Conservation (phyloP, 768 basidiomycete genomes). For the Phaeotremella fagi region DNA sequence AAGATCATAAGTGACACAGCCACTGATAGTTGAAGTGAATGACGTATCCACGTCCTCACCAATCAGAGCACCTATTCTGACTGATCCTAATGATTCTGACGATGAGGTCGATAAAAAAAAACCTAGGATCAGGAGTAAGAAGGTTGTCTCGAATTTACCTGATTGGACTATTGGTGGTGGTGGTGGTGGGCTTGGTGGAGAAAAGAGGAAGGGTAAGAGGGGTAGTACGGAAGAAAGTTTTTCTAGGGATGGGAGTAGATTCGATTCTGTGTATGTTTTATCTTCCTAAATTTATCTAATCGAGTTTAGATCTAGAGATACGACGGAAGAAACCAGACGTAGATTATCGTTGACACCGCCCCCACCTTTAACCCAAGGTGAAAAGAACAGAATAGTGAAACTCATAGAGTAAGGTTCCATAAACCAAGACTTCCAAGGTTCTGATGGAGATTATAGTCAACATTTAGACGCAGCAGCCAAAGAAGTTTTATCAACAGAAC, state of each 20-base stretch:
- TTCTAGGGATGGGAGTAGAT: conserved; percentile 1
- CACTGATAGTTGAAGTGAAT: too few relatives aligned
- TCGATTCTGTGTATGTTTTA: conserved; percentile 12
- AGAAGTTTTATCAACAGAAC: neutral
- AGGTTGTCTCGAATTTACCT: conserved; percentile 5
- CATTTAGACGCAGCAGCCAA: neutral
- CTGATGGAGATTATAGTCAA: neutral
- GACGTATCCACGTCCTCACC: too few relatives aligned
- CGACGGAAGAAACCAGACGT: neutral
- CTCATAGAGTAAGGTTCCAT: too few relatives aligned
- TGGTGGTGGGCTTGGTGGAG: conserved; percentile 1
- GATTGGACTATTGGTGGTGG: conserved; percentile 17
- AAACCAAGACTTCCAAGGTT: too few relatives aligned
- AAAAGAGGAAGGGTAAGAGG: conserved; percentile 3
- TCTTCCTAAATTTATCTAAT: neutral
- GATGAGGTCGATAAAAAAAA: conserved; percentile 15
- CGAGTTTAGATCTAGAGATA: neutral
- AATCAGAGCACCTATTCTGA: too few relatives aligned
- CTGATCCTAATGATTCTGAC: conserved; percentile 9
- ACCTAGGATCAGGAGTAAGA: conserved; percentile 10
- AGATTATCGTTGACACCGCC: neutral
- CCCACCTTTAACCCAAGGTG: neutral
- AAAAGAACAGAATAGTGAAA: too few relatives aligned
- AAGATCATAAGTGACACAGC: too few relatives aligned
- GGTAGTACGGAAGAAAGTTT: conserved; percentile 15